Evolutionary conservation across 768 basidiomycete genomes (phyloP).

Genomic region (Scleroderma bovista): DNA sequence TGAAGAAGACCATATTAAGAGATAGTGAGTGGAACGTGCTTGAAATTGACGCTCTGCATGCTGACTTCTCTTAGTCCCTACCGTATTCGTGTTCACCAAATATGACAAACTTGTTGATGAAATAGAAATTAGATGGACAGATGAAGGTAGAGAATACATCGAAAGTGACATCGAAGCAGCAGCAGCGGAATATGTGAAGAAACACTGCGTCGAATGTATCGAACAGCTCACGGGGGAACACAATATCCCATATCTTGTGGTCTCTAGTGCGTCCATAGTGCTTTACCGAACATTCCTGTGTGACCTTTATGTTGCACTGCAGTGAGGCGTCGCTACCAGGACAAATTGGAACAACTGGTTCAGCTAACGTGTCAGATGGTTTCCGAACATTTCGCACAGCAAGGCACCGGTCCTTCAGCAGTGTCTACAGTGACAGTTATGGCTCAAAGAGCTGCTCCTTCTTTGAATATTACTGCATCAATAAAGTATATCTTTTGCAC

Average conservation of each 20-base stretch:
- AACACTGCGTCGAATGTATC: not conserved
- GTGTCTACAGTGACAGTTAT: not conserved
- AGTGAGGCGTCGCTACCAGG: not conserved
- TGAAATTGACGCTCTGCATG: not conserved
- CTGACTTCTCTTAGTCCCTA: not conserved
- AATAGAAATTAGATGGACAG: not conserved
- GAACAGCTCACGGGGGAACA: not conserved
- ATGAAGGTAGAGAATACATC: not conserved
- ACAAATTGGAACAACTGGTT: not conserved
- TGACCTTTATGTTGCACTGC: not conserved
- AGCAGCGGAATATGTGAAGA: not conserved
- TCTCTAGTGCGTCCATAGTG: not conserved
- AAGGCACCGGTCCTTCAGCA: not conserved
- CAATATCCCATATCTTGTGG: not conserved
- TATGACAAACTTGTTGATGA: not conserved
- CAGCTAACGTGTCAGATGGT: not conserved
- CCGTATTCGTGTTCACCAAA: not conserved
- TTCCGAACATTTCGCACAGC: not conserved
- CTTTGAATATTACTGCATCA: not conserved
- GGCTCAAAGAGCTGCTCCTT: not conserved
- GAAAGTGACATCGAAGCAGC: not conserved
- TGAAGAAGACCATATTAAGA: not conserved
- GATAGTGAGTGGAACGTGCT: not conserved
- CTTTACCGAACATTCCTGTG: too few species aligned
- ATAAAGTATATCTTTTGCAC: not conserved